Conservation (phyloP, 768 basidiomycete species). For the Dioszegia aurantiaca region DNA sequence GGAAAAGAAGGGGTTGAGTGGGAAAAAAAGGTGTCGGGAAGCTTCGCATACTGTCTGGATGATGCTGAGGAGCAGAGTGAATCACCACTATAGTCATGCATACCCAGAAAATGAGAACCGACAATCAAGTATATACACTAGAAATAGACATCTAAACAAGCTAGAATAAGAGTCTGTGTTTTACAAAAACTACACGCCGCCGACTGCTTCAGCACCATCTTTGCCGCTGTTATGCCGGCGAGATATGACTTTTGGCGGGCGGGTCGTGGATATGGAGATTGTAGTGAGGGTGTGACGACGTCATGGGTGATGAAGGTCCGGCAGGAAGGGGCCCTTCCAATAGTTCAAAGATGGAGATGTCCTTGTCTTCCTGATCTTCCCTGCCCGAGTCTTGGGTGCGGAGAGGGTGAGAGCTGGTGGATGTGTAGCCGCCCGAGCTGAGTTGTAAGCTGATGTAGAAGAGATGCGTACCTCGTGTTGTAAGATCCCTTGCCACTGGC, state of each 20-base stretch:
- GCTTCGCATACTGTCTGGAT: too few relatives aligned
- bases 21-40: too few relatives aligned
- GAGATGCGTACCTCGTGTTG: conserved; percentile 5
- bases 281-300: neutral
- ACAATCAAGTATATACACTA: neutral
- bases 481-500: conserved; percentile 13
- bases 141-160: too few relatives aligned
- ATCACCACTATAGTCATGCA: conserved; percentile 2
- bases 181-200: too few relatives aligned
- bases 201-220: too few relatives aligned
- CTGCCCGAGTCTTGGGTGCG: neutral
- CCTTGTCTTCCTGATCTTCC: conserved; percentile 5
- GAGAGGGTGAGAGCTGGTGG: conserved; percentile 1
- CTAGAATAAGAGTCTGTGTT: too few relatives aligned
- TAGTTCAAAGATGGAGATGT: conserved; percentile 10
- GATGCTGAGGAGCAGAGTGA: too few relatives aligned
- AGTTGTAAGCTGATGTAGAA: too few relatives aligned
- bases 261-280: neutral
- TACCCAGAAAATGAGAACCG: neutral
- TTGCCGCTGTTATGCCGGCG: neutral
- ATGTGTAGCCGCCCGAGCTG: conserved; percentile 2
- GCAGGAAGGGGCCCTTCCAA: conserved; percentile 5
- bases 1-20: too few relatives aligned
- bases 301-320: neutral
- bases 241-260: neutral